Conservation (phyloP, 306 rosid genomes). For the peach (Prunus persica) region Prunus_persica_NCBIv2 NC_034012.1:23079001-23079500, state of each 20-base stretch:
- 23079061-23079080: constrained; percentile 1
- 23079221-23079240: constrained; percentile 84
- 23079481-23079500: constrained; percentile 78
- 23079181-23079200: constrained; percentile 80
- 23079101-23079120: neutral
- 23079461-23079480: constrained; percentile 73
- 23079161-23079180: constrained; percentile 75
- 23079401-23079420: constrained; percentile 85
- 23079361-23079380: constrained; percentile 55
- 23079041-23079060: constrained; percentile 14
- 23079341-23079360: neutral
- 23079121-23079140: neutral
- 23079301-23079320: neutral
- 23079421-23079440: constrained; percentile 89
- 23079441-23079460: constrained; percentile 68
- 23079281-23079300: neutral
- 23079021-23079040: constrained; percentile 83
- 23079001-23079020: constrained; percentile 83
- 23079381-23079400: constrained; percentile 80
- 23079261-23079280: constrained; percentile 90
- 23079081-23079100: neutral
- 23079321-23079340: neutral
- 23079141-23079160: constrained; percentile 38
- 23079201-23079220: constrained; percentile 79
- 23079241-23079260: constrained; percentile 89